Conservation (phyloP, 257 asterid genomes). For the Plantago elongata region DNA sequence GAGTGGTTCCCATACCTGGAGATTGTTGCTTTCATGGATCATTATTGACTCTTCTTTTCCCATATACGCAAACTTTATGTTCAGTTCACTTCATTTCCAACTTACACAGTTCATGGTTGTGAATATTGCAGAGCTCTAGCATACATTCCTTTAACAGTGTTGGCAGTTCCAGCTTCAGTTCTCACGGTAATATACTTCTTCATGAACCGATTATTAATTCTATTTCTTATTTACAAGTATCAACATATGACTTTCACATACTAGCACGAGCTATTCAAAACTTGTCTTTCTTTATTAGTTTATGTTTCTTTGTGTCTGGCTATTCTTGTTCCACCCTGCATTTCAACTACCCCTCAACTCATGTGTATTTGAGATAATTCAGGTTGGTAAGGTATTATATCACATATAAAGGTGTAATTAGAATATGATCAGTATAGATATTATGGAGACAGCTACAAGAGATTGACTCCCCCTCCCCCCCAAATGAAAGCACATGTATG, state of each 20-base stretch:
- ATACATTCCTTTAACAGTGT: slow-evolving; percentile 81
- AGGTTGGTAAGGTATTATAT: background rate
- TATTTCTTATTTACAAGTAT: slow-evolving; percentile 7
- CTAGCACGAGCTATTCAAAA: too few species aligned
- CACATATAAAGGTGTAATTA: too few species aligned
- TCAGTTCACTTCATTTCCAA: background rate
- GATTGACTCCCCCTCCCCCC: too few species aligned
- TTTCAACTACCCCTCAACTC: background rate
- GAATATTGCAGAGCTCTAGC: slow-evolving; percentile 76
- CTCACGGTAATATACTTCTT: slow-evolving; percentile 51
- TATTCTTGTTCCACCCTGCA: background rate
- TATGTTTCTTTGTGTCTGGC: too few species aligned
- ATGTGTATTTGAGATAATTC: background rate
- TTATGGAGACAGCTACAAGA: too few species aligned
- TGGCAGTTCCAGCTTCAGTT: slow-evolving; percentile 97
- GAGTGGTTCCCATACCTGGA: background rate
- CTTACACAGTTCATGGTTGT: slow-evolving; percentile 4
- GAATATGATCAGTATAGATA: too few species aligned
- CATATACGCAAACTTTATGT: background rate
- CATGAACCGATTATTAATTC: background rate
- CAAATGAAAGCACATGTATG: too few species aligned
- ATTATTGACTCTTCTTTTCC: background rate
- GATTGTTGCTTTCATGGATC: background rate
- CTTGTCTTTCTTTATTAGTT: too few species aligned
- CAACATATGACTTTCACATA: background rate